Percentiles rank a stretch among this genome's conserved stretches.
Conservation (phyloP, 257 asterid species). For the Solanum peruvianum region DNA sequence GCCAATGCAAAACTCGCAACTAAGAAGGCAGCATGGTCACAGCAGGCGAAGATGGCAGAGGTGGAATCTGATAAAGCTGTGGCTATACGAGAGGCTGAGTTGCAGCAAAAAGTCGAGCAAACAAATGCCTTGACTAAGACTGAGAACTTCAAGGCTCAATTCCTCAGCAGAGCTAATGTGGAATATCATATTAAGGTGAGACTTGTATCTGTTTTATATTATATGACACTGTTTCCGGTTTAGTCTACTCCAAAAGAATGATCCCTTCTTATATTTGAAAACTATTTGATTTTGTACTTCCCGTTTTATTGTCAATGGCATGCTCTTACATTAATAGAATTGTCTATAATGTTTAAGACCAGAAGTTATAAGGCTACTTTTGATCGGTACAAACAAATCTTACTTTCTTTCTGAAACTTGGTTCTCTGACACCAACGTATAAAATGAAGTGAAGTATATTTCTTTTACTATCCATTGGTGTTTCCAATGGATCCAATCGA, state of each 20-base stretch:
- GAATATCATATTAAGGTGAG: constrained; percentile 46
- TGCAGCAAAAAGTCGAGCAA: constrained; percentile 46
- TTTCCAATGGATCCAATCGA: background rate
- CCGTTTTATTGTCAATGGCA: background rate
- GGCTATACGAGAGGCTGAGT: constrained; percentile 44
- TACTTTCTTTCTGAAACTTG: background rate
- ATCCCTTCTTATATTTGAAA: background rate
- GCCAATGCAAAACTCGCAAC: constrained; percentile 35
- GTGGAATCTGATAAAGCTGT: constrained; percentile 49
- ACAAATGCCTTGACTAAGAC: constrained; percentile 37
- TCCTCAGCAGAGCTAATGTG: constrained; percentile 43
- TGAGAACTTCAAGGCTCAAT: constrained; percentile 49
- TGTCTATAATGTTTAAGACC: background rate
- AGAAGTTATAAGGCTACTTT: background rate
- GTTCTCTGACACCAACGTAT: background rate
- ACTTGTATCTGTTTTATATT: background rate
- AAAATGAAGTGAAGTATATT: background rate
- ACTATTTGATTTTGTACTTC: background rate
- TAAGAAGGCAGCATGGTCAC: constrained; percentile 56
- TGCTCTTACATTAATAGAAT: background rate
- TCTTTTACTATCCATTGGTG: background rate
- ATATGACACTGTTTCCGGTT: background rate
- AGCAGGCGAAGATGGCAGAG: constrained; percentile 39
- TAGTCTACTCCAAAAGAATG: background rate
- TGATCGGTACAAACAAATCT: background rate